These are phyloP conservation scores for Closterium sp. DNA, from an alignment of 139 green algal genomes.

Conservation along the genomic window DNA sequence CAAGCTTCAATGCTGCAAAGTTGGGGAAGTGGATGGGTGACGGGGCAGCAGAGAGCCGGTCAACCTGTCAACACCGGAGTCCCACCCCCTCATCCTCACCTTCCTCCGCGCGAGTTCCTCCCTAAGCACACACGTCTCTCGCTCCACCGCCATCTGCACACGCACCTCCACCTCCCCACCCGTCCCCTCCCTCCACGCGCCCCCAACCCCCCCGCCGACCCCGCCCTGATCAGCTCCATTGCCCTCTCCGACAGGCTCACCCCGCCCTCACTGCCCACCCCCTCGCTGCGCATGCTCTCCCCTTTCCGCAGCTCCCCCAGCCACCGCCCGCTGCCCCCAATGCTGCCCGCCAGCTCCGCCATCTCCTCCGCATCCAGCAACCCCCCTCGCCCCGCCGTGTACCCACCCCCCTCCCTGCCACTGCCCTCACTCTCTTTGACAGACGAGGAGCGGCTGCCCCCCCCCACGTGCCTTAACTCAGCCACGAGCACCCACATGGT, in stretches of 20 bases:
- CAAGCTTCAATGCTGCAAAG: not conserved
- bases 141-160: not conserved
- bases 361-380: not conserved
- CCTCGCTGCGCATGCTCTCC: not conserved
- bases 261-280: not conserved
- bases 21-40: not conserved
- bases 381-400: not conserved
- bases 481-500: conserved; percentile 42
- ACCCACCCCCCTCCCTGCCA: not conserved
- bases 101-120: not conserved
- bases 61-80: too few relatives aligned
- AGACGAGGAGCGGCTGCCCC: not conserved
- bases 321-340: conserved; percentile 4
- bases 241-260: not conserved
- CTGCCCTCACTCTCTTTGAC: not conserved
- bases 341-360: not conserved
- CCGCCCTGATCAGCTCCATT: not conserved
- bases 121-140: not conserved
- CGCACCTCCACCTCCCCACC: not conserved
- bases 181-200: not conserved
- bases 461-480: not conserved
- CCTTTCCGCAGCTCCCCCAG: not conserved
- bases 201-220: not conserved
- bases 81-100: not conserved
- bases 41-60: not conserved